These are phyloP conservation scores for Diplocarpon rosae DNA, from an alignment of 2,329 filamentous ascomycete species.

Conservation along the genomic window DNA sequence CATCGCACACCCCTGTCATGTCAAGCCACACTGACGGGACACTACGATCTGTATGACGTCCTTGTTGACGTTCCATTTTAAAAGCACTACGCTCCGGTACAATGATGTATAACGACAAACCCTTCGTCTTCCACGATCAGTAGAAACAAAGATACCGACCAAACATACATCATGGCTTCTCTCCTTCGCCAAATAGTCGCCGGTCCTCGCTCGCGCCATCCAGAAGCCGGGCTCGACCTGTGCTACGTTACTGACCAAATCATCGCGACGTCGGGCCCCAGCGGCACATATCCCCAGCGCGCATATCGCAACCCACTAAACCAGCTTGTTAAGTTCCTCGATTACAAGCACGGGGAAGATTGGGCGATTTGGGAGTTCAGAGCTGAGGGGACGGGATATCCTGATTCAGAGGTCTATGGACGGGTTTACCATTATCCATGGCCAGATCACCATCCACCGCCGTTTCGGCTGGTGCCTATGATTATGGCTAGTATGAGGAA, in stretches of 20 bases:
- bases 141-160: neutral
- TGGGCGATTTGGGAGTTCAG: slow-evolving; percentile 99
- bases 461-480: slow-evolving; percentile 77
- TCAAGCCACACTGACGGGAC: too few relatives aligned
- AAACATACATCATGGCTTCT: slow-evolving; percentile 48
- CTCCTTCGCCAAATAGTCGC: slow-evolving; percentile 86
- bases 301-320: slow-evolving; percentile 92
- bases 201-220: slow-evolving; percentile 70
- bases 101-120: too few relatives aligned
- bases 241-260: slow-evolving; percentile 86
- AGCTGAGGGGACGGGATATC: slow-evolving; percentile 91
- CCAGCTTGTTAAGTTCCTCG: slow-evolving; percentile 76
- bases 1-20: neutral
- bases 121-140: neutral
- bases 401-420: slow-evolving; percentile 76
- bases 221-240: slow-evolving; percentile 81
- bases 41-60: neutral
- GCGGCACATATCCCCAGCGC: slow-evolving; percentile 76
- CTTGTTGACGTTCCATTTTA: too few relatives aligned
- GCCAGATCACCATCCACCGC: slow-evolving; percentile 94
- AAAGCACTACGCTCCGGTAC: too few relatives aligned
- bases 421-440: slow-evolving; percentile 87
- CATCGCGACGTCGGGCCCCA: slow-evolving; percentile 69
- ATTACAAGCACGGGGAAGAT: slow-evolving; percentile 67
- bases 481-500: slow-evolving; percentile 89